Percentiles rank a stretch among this genome's conserved stretches.
These are phyloP conservation scores for Leccinum boreale DNA, from an alignment of 768 basidiomycete genomes.

Conservation along the genomic window DNA sequence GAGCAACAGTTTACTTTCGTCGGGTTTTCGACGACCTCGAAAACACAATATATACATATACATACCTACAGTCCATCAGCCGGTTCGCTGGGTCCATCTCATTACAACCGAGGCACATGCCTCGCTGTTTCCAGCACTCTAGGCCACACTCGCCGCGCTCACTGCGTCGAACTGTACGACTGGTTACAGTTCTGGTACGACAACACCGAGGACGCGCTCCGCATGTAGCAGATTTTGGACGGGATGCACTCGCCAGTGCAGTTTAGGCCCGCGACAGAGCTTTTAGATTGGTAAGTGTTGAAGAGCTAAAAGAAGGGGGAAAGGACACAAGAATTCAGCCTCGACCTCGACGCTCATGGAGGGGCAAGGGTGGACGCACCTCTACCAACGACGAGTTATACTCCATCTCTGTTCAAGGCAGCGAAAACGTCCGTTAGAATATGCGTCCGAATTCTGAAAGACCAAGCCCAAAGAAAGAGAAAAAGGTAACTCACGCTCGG, in stretches of 20 bases:
- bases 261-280: constrained; percentile 44
- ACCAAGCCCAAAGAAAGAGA: background rate
- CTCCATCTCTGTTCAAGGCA: constrained; percentile 22
- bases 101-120: background rate
- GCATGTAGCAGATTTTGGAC: constrained; percentile 70
- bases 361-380: constrained; percentile 9
- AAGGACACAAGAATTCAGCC: background rate
- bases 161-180: constrained; percentile 61
- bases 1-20: background rate
- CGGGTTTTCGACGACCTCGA: background rate
- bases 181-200: constrained; percentile 55
- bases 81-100: background rate
- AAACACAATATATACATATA: background rate
- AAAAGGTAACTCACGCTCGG: constrained; percentile 47
- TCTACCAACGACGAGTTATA: constrained; percentile 18
- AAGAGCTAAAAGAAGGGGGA: constrained; percentile 41
- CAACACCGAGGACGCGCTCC: constrained; percentile 63
- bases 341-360: background rate
- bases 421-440: background rate
- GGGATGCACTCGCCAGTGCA: constrained; percentile 56
- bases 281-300: constrained; percentile 69
- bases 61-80: background rate
- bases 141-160: background rate
- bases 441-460: background rate
- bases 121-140: background rate